These are phyloP conservation scores for Fusarium lyarnte DNA, from an alignment of 2,329 filamentous ascomycete species.

Conservation along the genomic window DNA sequence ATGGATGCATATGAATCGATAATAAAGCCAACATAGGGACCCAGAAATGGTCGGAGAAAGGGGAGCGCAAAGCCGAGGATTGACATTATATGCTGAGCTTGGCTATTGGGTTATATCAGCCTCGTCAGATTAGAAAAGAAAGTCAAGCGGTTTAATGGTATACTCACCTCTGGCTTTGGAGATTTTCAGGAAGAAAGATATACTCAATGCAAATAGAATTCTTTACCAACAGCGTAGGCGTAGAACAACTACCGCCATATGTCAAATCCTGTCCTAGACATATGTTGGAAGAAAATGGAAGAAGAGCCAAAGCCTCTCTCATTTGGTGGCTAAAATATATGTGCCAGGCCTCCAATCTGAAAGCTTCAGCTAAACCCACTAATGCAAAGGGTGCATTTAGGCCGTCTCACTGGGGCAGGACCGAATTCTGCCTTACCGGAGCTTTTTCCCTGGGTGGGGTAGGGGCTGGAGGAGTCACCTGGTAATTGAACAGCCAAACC, in stretches of 20 bases:
- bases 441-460: no score
- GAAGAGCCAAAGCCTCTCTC: background rate
- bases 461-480: no score
- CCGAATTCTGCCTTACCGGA: background rate
- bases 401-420: background rate
- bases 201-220: background rate
- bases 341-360: background rate
- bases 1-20: background rate
- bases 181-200: accelerated
- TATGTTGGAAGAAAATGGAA: background rate
- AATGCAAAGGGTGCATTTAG: background rate
- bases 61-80: background rate
- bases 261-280: no score
- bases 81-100: background rate
- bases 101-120: background rate
- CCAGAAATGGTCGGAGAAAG: background rate
- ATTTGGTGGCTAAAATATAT: background rate
- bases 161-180: background rate
- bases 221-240: background rate
- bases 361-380: background rate
- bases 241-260: background rate
- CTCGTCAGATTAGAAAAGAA: background rate
- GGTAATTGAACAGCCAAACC: no score
- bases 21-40: background rate
- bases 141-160: accelerated